Conservation (phyloP, 345 rosid species). For the Brassica nigra region DNA sequence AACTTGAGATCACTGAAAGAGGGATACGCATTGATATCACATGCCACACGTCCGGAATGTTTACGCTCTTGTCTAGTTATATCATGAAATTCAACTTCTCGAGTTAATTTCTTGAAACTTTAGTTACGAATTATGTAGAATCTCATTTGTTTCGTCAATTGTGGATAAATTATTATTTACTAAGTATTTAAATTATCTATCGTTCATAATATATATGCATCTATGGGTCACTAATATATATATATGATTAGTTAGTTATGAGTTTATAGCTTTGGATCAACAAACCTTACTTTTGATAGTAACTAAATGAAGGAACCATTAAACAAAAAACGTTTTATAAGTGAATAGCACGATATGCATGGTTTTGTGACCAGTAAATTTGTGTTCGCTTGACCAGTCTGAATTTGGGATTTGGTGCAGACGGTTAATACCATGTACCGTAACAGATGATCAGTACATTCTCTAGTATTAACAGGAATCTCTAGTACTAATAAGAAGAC, state of each 20-base stretch:
- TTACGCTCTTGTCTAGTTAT: background rate
- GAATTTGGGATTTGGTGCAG: too few relatives aligned
- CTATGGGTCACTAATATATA: background rate
- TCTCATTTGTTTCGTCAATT: slow-evolving; percentile 1
- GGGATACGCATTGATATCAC: slow-evolving; percentile 1
- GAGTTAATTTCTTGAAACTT: background rate
- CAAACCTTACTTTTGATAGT: background rate
- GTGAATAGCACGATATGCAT: slow-evolving; percentile 32
- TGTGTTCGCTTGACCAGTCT: too few relatives aligned
- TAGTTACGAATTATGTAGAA: background rate
- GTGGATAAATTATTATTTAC: background rate
- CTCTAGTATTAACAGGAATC: too few relatives aligned
- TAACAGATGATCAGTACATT: too few relatives aligned
- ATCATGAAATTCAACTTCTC: background rate
- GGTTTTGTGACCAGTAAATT: slow-evolving; percentile 9
- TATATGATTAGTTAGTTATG: slow-evolving; percentile 2
- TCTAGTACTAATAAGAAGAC: too few relatives aligned
- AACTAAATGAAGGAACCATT: background rate
- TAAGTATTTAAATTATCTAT: too few relatives aligned
- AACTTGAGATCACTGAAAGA: background rate
- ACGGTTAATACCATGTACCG: too few relatives aligned
- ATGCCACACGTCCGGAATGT: slow-evolving; percentile 12
- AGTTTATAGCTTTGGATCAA: slow-evolving; percentile 27
- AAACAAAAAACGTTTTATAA: background rate
- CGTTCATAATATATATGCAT: too few relatives aligned